Conservation (phyloP, 768 basidiomycete genomes). For the Termitomyces sp. region DNA sequence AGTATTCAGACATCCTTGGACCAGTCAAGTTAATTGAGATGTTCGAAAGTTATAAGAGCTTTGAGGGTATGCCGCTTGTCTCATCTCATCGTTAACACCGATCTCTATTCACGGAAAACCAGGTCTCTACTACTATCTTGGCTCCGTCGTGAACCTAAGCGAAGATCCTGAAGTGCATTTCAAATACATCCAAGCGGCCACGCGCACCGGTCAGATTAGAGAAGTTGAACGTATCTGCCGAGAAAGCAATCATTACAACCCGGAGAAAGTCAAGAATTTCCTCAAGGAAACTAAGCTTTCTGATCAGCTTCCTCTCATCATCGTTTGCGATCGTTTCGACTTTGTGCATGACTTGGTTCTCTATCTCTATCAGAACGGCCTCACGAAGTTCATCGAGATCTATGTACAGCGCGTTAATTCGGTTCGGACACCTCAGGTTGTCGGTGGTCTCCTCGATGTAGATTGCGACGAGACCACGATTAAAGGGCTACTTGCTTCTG, state of each 20-base stretch:
- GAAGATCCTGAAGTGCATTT: constrained; percentile 97
- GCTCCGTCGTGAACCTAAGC: constrained; percentile 94
- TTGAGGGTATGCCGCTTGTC: constrained; percentile 60
- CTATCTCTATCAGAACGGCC: constrained; percentile 96
- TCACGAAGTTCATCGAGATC: constrained; percentile 98
- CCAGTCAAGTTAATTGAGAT: constrained; percentile 97
- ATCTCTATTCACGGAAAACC: neutral
- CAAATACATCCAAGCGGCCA: constrained; percentile 99
- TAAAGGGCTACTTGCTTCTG: constrained; percentile 89
- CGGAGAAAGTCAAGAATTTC: constrained; percentile 99
- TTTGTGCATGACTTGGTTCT: constrained; percentile 99
- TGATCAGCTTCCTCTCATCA: constrained; percentile 97
- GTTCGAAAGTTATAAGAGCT: constrained; percentile 97
- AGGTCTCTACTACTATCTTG: constrained; percentile 98
- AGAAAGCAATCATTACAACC: constrained; percentile 96
- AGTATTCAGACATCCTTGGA: constrained; percentile 97
- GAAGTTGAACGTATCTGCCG: constrained; percentile 99
- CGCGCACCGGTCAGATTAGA: constrained; percentile 95
- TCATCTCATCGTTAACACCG: neutral
- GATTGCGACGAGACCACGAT: constrained; percentile 97
- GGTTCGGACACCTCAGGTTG: constrained; percentile 91
- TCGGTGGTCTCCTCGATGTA: constrained; percentile 94
- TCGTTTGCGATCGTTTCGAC: constrained; percentile 99
- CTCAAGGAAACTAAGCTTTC: constrained; percentile 96
- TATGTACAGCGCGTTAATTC: constrained; percentile 99